Evolutionary conservation across 495 filamentous ascomycete genomes (phyloP), one percentile per base, ranked within the genome.

Genomic region (Aspergillus carlsbadensis): DNA sequence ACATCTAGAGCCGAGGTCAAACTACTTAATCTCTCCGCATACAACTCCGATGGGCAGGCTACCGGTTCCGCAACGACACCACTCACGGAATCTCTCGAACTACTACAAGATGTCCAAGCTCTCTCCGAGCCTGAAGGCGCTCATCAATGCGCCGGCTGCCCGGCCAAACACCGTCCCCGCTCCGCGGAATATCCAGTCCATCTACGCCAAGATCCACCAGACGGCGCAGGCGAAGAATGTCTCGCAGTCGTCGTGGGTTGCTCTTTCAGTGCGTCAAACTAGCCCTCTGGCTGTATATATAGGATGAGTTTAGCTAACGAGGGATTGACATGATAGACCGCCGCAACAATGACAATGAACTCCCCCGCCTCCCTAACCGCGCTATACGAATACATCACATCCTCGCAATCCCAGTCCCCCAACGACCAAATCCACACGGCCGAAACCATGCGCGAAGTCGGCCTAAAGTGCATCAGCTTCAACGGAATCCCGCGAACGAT

Each of bases 401-500:
- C 59, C 10, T 60, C 67, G 0, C 64, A 72, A 29, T 60, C 68
- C 14, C 45, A 65, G 41, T 57, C 70, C 40, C n/a, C n/a, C n/a
- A n/a, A n/a, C n/a, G 69, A 74, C 18, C 65, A 75, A 20, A 72
- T 85, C n/a, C 70, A 76, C 36, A 79, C 81, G 6, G 88, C 87
- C 42, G 88, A 91, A 66, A 69, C 90, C 17, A 89, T 92, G 78
- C 84, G 89, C 60, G 88, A 91, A 62, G 79, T 90, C 61, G 88
- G 86, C 3, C 77, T 92, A 39, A 92, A 92, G 67, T 91, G 88
- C 69, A 91, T 92, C 65, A 83, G 82, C 41, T 90, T 92, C 78
- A 92, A 92, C 70, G 89, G 89, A 36, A 88, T 92, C 62, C 89
- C 89, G 3, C 82, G 89, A 51, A 88, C 83, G 44, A 92, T 92